These are phyloP conservation scores for Vitis cinerea DNA, from an alignment of 164 flowering plant genomes.

Conservation along the genomic window DNA sequence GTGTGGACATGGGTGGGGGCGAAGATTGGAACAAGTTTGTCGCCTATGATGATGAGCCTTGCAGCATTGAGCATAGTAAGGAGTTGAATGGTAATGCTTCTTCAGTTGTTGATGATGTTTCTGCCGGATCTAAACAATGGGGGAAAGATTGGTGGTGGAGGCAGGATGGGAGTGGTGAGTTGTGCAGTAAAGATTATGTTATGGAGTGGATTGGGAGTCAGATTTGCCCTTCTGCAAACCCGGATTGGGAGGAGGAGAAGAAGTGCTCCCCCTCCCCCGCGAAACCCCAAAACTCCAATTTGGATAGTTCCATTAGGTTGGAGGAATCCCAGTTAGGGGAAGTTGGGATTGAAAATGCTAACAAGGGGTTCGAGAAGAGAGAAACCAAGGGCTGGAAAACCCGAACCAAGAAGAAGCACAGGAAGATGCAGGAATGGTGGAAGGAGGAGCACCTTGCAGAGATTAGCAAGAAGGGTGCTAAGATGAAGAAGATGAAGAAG, in stretches of 20 bases:
- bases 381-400: conserved; percentile 30
- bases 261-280: conserved; percentile 15
- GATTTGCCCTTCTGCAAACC: conserved; percentile 56
- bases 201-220: conserved; percentile 98
- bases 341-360: conserved; percentile 16
- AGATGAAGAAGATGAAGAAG: conserved; percentile 34
- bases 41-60: conserved; percentile 53
- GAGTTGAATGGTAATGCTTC: conserved; percentile 46
- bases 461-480: conserved; percentile 53
- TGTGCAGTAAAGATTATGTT: conserved; percentile 92
- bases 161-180: conserved; percentile 89
- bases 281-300: conserved; percentile 24
- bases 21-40: conserved; percentile 47
- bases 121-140: conserved; percentile 54
- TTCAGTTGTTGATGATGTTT: conserved; percentile 26
- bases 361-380: conserved; percentile 31
- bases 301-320: conserved; percentile 20
- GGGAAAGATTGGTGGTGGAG: conserved; percentile 99
- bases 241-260: conserved; percentile 71
- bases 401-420: conserved; percentile 38
- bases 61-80: conserved; percentile 57
- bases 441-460: conserved; percentile 82
- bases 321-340: conserved; percentile 25
- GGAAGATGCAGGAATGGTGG: conserved; percentile 99
- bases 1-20: conserved; percentile 28